Evolutionary conservation across 2,329 filamentous ascomycete genomes (phyloP), one percentile per base, ranked within the genome.

Genomic region (Grosmannia penicillata): DNA sequence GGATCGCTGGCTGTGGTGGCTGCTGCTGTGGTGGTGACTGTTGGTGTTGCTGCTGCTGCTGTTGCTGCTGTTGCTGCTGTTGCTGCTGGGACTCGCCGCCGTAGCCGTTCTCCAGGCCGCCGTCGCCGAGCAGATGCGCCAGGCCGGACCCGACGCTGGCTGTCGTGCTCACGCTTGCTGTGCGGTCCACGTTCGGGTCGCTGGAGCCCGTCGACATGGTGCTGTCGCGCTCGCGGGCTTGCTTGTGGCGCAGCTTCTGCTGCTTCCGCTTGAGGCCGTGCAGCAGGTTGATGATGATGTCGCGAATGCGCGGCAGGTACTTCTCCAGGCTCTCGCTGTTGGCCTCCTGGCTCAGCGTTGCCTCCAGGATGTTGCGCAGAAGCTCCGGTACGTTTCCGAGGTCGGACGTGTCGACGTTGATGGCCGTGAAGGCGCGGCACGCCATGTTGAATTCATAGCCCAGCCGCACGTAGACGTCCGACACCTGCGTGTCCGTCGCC

Each of bases 401-500:
- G 57, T 98, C 91, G 21, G 77, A 75, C 2, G 87, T 95, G 52
- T 98, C 91, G 45, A 98, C 91, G 45, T 93, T 91, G 53, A 98
- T 98, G 42, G 87, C 85, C 51, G 84, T 85, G 60, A 98, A 98
- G 44, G 91, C 89, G 40, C 91, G 81, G 58, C 89, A 96, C 22
- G 91, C 91, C 65, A 98, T 91, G 61, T 98, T 98, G 70, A 98
- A 98, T 60, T 98, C 91, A 61, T 98, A 98, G 33, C 91, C 91
- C 44, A 98, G 66, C 44, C 91, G 81, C 43, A 98, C 91, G 56
- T 98, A 98, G 50, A 98, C 91, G 57, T 98, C 91, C 11, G 91
- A 96, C 43, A 98, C 91, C 56, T 96, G 84, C 44, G 80, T 82
- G 60, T 98, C 91, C 46, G 85, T 87, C 39, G 91, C 87, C 51